Conservation (phyloP, 1,284 basidiomycete species). For the Ceratobasidium sp. region DNA sequence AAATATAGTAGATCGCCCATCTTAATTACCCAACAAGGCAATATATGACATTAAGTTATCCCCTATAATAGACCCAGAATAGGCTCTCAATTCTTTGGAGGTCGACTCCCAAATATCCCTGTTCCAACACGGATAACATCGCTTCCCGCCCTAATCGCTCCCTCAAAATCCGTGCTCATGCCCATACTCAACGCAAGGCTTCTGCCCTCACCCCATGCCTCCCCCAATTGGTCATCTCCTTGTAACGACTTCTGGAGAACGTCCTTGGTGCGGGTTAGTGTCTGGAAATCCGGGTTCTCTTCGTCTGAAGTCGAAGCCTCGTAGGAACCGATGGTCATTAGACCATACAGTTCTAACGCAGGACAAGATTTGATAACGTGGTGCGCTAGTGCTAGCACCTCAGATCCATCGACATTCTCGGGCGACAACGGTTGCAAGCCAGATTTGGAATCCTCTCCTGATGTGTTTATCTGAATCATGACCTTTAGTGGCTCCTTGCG, state of each 20-base stretch:
- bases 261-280: slow-evolving; percentile 68
- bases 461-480: slow-evolving; percentile 93
- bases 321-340: slow-evolving; percentile 96
- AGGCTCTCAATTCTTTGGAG: slow-evolving; percentile 45
- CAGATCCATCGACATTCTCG: slow-evolving; percentile 49
- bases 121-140: slow-evolving; percentile 91
- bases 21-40: not conserved
- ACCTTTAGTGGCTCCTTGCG: slow-evolving; percentile 68
- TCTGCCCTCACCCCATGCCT: slow-evolving; percentile 54
- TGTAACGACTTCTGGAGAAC: slow-evolving; percentile 59
- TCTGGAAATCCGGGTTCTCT: slow-evolving; percentile 84
- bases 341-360: slow-evolving; percentile 73
- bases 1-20: not conserved
- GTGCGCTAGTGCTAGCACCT: slow-evolving; percentile 70
- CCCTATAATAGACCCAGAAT: not conserved
- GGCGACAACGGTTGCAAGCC: slow-evolving; percentile 71
- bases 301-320: slow-evolving; percentile 68
- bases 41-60: too few species aligned
- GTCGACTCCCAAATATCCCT: slow-evolving; percentile 75
- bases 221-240: slow-evolving; percentile 57
- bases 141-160: slow-evolving; percentile 82
- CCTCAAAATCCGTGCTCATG: slow-evolving; percentile 94
- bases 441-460: slow-evolving; percentile 86
- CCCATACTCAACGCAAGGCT: slow-evolving; percentile 89
- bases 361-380: slow-evolving; percentile 78